These are phyloP conservation scores for Hansenula lynferdii DNA, from an alignment of 1,139 yeast species.

Conservation along the genomic window DNA sequence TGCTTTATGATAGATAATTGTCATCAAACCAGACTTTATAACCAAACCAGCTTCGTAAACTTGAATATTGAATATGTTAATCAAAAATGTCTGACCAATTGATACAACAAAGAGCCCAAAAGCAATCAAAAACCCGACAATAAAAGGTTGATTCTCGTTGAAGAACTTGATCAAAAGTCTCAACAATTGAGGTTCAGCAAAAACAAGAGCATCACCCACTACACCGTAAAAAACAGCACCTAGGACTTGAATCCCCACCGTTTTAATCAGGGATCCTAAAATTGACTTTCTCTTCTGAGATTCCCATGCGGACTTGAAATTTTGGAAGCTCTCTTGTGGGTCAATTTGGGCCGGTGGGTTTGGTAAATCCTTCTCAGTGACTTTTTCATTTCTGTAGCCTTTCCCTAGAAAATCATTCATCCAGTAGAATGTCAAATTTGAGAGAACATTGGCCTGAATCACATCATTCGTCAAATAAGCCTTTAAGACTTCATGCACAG, in stretches of 20 bases:
- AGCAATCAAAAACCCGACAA: constrained; percentile 50
- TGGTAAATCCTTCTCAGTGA: constrained; percentile 48
- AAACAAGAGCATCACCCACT: constrained; percentile 38
- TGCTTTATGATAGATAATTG: constrained; percentile 47
- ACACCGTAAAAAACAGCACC: constrained; percentile 42
- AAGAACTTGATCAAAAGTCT: constrained; percentile 45
- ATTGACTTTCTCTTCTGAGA: constrained; percentile 35
- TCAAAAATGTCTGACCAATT: constrained; percentile 39
- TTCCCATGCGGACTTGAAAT: constrained; percentile 33
- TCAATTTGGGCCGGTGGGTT: constrained; percentile 45
- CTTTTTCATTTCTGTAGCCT: constrained; percentile 40
- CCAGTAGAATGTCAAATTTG: constrained; percentile 54
- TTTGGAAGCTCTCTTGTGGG: constrained; percentile 32
- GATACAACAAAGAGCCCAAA: constrained; percentile 45
- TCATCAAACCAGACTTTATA: constrained; percentile 44
- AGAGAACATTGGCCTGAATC: constrained; percentile 43
- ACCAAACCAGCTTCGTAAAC: constrained; percentile 50
- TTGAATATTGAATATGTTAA: constrained; percentile 47
- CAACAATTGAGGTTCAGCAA: constrained; percentile 55
- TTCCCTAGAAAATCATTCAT: constrained; percentile 50
- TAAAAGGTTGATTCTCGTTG: constrained; percentile 33
- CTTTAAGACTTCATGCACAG: constrained; percentile 40
- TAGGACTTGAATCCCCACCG: constrained; percentile 44
- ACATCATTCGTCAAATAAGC: constrained; percentile 30
- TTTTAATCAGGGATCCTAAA: constrained; percentile 35